Base-by-base conservation (phyloP, 805 yeast genomes). In the Middelhovenomyces tepae region DNA sequence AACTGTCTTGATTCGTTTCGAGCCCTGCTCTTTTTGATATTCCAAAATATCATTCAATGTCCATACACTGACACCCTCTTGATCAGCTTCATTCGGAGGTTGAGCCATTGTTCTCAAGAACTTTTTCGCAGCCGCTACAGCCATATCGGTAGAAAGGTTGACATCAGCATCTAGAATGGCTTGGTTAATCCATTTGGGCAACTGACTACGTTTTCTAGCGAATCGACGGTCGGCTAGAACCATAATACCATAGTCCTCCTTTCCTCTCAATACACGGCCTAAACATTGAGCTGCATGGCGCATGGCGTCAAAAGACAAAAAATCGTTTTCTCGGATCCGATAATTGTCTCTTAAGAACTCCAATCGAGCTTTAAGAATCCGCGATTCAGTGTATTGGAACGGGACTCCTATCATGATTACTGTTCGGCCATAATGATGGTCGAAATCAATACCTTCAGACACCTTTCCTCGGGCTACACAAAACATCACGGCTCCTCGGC, bases 381-480 rank as follows among this genome's bases (percentile, higher is more conserved):
- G 75, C 3, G 96, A 87, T 54, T 91, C 98, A 0, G 99, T 91
- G 57, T 91, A 91, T 67, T 91, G 99, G 69, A 91, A 91, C 0
- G 99, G 99, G 44, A 91, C 94, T 44, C 99, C 99, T 58, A 91
- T 89, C 96, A 91, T 89, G 40, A 91, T 65, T 40, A 91, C 99
- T 0, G 97, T 85, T 51, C 99, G 73, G 9, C 98, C 99, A 56
- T 82, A 91, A 44, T 91, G 98, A 55, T 91, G 95, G 54, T 91
- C 97, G 62, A 91, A 91, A 85, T 91, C 99, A 46, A 91, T 91
- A 40, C 99, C 99, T 59, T 91, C 99, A 1, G 94, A 82, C 1
- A 91, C 98, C 53, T 91, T 91, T 6, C 99, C 99, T 69, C 99
- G 86, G 9, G 99, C 99, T 39, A 91, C 99, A 22, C 95, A 85